Evolutionary conservation across 2,329 filamentous ascomycete species (phyloP).

Genomic region (Alternaria postmessia): DNA sequence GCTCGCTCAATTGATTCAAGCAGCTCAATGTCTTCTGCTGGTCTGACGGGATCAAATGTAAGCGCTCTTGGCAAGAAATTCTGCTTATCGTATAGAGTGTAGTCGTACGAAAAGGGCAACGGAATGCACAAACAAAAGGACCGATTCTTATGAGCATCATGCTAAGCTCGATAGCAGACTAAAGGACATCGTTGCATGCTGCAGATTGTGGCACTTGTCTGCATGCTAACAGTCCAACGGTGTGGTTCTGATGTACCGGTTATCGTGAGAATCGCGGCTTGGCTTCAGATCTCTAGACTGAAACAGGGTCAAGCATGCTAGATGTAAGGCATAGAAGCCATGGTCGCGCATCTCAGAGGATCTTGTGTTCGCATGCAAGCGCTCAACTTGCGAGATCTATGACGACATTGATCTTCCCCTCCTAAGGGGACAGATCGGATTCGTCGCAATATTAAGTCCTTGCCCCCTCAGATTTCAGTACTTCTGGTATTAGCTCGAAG

Average conservation of each 20-base stretch:
- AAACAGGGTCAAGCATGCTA: slow-evolving; percentile 11
- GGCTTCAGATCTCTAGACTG: background rate
- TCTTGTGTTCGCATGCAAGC: slow-evolving; percentile 9
- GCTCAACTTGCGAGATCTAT: slow-evolving; percentile 7
- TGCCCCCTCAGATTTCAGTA: background rate
- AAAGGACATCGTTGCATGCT: background rate
- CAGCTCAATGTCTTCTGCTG: background rate
- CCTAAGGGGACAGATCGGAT: background rate
- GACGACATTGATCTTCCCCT: slow-evolving; percentile 10
- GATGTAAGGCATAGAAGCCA: slow-evolving; percentile 6
- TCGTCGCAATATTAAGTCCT: background rate
- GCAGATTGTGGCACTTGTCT: background rate
- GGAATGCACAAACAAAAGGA: background rate
- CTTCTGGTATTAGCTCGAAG: background rate
- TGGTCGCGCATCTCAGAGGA: slow-evolving; percentile 3
- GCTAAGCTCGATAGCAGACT: background rate
- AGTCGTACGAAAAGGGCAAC: background rate
- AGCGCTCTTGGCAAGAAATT: background rate
- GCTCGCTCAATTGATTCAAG: background rate
- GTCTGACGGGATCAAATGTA: background rate
- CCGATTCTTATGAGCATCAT: background rate
- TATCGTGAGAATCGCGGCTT: slow-evolving; percentile 9
- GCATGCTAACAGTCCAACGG: background rate
- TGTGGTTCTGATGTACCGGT: slow-evolving; percentile 7
- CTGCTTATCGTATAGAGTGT: background rate